Percentiles rank a stretch among this genome's conserved stretches.
Evolutionary conservation across 106 monocot species (phyloP).

Genomic region (Amphibolis antarctica): DNA sequence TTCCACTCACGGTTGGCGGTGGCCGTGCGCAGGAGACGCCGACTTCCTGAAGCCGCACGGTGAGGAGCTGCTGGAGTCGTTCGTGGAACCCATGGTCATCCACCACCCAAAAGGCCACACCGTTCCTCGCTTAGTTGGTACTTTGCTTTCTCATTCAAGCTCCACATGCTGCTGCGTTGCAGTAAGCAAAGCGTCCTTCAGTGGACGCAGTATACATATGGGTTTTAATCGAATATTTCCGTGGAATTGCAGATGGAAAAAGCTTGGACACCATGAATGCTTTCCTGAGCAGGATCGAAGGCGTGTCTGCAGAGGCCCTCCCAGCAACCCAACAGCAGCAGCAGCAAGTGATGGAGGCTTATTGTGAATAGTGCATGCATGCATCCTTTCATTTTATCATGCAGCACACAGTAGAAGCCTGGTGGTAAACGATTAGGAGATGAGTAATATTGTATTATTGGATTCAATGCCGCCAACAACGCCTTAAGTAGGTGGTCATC

Average conservation of each 20-base stretch:
- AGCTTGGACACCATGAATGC: slow-evolving; percentile 10
- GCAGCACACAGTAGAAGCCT: too few relatives aligned
- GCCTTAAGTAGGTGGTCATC: too few relatives aligned
- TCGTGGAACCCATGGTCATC: slow-evolving; percentile 18
- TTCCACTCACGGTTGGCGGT: too few relatives aligned
- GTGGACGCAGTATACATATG: too few relatives aligned
- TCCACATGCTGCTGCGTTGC: too few relatives aligned
- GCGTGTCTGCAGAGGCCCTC: slow-evolving; percentile 1
- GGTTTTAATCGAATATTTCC: background rate
- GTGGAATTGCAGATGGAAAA: slow-evolving; percentile 1
- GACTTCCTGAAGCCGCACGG: slow-evolving; percentile 19
- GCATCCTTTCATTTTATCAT: too few relatives aligned
- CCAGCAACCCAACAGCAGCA: background rate
- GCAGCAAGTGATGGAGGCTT: background rate
- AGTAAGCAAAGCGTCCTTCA: too few relatives aligned
- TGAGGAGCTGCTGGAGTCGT: slow-evolving; percentile 13
- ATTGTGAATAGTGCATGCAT: background rate
- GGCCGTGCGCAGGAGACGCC: slow-evolving; percentile 10
- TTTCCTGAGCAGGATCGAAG: slow-evolving; percentile 10
- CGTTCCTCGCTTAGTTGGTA: slow-evolving; percentile 17
- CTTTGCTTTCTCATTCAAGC: too few relatives aligned
- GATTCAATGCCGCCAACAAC: too few relatives aligned
- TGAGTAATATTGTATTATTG: too few relatives aligned
- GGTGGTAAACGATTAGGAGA: too few relatives aligned
- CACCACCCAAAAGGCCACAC: slow-evolving; percentile 30